A percentile compares a stretch with the other conserved stretches of the same genome.
Evolutionary conservation across 306 rosid genomes (phyloP).

Genomic region (Inga laurina): DNA sequence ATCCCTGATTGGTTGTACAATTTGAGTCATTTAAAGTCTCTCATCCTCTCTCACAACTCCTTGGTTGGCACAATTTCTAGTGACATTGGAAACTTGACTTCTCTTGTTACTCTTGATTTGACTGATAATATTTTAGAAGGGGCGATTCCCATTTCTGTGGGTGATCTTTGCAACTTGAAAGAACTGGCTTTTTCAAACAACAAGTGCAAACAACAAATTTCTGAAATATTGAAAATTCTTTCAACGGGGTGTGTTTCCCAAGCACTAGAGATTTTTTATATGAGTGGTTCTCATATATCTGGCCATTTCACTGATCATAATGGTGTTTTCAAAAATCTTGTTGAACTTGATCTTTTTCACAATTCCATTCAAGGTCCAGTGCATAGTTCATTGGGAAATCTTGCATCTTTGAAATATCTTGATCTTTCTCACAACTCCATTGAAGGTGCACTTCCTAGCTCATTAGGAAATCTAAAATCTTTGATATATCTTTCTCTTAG

Average conservation of each 20-base stretch:
- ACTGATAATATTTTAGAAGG: background rate
- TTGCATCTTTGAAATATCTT: background rate
- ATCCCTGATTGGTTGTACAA: constrained; percentile 16
- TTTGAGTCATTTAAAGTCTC: constrained; percentile 10
- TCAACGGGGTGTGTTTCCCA: background rate
- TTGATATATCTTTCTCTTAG: background rate
- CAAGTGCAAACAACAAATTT: background rate
- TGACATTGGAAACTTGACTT: constrained; percentile 25
- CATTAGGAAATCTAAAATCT: background rate
- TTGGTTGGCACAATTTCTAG: background rate
- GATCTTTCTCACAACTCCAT: background rate
- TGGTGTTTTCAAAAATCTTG: background rate
- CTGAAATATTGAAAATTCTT: constrained; percentile 11
- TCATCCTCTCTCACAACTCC: background rate
- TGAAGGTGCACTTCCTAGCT: background rate
- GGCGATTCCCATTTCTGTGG: background rate
- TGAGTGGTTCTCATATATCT: background rate
- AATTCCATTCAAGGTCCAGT: background rate
- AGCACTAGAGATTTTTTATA: background rate
- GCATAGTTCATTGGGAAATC: background rate
- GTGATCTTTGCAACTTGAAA: constrained; percentile 24
- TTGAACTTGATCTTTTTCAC: background rate
- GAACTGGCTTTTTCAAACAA: background rate
- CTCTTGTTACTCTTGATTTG: background rate
- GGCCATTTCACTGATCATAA: constrained; percentile 11